These are phyloP conservation scores for Scalesia atractyloides DNA, from an alignment of 129 eudicot species.

Conservation along the genomic window DNA sequence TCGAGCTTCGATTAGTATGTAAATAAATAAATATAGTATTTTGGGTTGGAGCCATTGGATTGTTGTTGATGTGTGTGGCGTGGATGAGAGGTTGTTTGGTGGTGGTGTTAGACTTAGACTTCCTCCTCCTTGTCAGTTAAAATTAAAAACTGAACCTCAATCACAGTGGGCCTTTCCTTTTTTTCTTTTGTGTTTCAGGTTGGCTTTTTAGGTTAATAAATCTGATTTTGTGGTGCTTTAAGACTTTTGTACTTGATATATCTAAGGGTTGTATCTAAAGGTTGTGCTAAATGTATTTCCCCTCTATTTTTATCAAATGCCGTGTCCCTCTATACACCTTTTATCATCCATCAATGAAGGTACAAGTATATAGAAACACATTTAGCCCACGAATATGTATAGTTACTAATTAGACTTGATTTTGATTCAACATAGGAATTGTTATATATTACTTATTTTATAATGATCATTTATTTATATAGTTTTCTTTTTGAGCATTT, in stretches of 20 bases:
- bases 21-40: not conserved
- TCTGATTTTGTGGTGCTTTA: not conserved
- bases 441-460: too few species aligned
- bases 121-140: constrained; percentile 50
- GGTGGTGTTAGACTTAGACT: constrained; percentile 36
- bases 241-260: not conserved
- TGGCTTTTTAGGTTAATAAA: constrained; percentile 5
- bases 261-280: not conserved
- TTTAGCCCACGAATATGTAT: too few species aligned
- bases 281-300: not conserved
- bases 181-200: not conserved
- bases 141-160: constrained; percentile 32
- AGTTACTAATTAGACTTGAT: too few species aligned
- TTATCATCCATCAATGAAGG: too few species aligned
- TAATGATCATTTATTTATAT: too few species aligned
- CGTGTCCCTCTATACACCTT: too few species aligned
- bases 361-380: too few species aligned
- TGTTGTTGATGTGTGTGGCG: constrained; percentile 35
- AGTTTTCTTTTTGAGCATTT: too few species aligned
- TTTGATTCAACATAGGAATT: too few species aligned
- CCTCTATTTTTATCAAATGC: too few species aligned
- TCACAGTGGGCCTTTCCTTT: constrained; percentile 29
- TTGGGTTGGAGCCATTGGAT: constrained; percentile 33
- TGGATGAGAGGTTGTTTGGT: constrained; percentile 79
- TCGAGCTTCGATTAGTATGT: constrained; percentile 75